Evolutionary conservation across 2,329 filamentous ascomycete species (phyloP).

Genomic region (Monosporascus sp.): DNA sequence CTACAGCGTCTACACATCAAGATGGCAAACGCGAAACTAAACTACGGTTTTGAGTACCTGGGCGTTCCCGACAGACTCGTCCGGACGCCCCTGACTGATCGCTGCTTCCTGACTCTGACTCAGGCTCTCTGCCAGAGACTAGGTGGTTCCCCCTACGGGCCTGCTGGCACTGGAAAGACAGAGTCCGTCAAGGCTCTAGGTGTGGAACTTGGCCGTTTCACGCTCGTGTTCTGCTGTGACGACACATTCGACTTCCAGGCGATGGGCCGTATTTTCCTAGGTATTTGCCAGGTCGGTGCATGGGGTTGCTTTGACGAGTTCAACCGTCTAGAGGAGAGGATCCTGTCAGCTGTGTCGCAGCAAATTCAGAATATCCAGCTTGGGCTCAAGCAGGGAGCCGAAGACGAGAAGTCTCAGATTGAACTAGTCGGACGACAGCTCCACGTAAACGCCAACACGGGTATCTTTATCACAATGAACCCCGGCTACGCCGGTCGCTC

Average conservation of each 20-base stretch:
- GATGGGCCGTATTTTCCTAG: constrained; percentile 98
- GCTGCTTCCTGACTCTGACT: constrained; percentile 96
- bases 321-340: constrained; percentile 96
- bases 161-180: constrained; percentile 96
- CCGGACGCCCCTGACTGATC: constrained; percentile 91
- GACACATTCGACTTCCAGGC: constrained; percentile 99
- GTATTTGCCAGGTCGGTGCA: constrained; percentile 97
- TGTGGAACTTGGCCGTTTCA: constrained; percentile 93
- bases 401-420: constrained; percentile 82
- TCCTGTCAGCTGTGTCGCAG: constrained; percentile 95
- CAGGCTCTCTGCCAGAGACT: constrained; percentile 93
- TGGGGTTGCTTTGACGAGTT: constrained; percentile 99
- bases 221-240: constrained; percentile 98
- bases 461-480: constrained; percentile 99
- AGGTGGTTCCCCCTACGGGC: constrained; percentile 94
- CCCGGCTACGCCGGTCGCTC: constrained; percentile 97
- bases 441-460: constrained; percentile 85
- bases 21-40: constrained; percentile 94
- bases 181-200: constrained; percentile 98
- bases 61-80: constrained; percentile 95
- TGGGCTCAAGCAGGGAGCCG: constrained; percentile 77
- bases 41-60: constrained; percentile 97
- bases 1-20: constrained; percentile 80
- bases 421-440: constrained; percentile 90
- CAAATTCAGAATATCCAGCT: constrained; percentile 99